Percentiles rank a stretch among this genome's conserved stretches.
Evolutionary conservation across 2,329 filamentous ascomycete species (phyloP).

Genomic region (Ophiostoma novo-ulmi): DNA sequence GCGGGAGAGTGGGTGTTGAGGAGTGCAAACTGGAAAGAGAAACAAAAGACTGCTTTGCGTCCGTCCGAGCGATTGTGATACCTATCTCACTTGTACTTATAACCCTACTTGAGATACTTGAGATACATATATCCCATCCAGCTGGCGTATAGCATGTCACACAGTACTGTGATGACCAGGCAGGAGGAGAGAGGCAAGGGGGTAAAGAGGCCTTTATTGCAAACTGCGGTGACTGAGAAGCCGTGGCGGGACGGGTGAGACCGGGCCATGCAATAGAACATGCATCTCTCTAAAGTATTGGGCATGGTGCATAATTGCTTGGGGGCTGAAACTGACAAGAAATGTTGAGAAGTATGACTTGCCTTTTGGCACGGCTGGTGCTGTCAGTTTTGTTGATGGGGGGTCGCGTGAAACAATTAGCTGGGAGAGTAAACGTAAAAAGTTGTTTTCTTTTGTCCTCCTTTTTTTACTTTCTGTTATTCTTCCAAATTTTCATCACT

Average conservation of each 20-base stretch:
- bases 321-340: neutral
- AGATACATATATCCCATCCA: neutral
- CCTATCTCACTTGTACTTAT: neutral
- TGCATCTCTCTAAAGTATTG: neutral
- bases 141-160: neutral
- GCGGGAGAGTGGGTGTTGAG: neutral
- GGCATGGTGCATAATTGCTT: neutral
- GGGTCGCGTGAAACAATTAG: slow-evolving; percentile 4
- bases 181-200: neutral
- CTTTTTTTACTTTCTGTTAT: neutral
- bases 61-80: neutral
- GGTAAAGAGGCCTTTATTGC: neutral
- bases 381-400: neutral
- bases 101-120: too few relatives aligned
- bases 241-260: slow-evolving; percentile 6
- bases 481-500: too few relatives aligned
- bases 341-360: neutral
- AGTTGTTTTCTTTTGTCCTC: neutral
- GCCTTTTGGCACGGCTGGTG: neutral
- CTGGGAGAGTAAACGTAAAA: neutral
- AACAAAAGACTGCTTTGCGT: neutral
- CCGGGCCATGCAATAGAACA: neutral
- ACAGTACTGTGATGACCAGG: neutral
- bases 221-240: slow-evolving; percentile 11
- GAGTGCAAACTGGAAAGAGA: neutral